Evolutionary conservation across 2,329 filamentous ascomycete species (phyloP), one percentile per base, ranked within the genome.

Genomic region (Ceratocystiopsis minuta): DNA sequence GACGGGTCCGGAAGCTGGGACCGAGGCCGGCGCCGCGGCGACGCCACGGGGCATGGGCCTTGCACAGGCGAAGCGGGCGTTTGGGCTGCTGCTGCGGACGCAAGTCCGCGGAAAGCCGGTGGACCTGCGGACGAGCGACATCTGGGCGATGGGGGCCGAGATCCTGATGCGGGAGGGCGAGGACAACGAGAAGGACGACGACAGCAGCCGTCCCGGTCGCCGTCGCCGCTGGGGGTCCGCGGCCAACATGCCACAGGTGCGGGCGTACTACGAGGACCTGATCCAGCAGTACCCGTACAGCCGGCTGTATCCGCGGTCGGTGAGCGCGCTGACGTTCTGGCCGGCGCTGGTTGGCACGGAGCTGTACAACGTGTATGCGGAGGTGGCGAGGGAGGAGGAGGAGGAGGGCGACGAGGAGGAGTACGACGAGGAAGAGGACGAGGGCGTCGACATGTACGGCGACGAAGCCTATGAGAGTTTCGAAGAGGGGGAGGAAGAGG

Each of bases 121-220:
- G 16, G 84, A 94, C 54, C 57, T 88, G 38, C 72, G 85, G 34
- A 65, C 64, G 16, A 68, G 78, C 52, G 70, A 74, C 33, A 69
- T 80, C 49, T 95, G 87, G 88, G 78, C 78, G 14, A 69, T 94
- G 37, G 86, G 84, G 1, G 84, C 83, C 2, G 87, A 94, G 59
- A 72, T 95, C 16, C 60, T 94, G 43, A 75, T 93, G 60, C 72
- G 80, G 15, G 61, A 67, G 24, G 67, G 65, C 7, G 62, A 67
- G 45, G 53, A 56, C 16, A 40, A 34, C 17, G 20, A 38, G 24
- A 42, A 28, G 16, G 36, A 18, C 13, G 37, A 39, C 39, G 36
- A 17, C 42, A 36, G 14, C 12, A 36, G 43, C 39, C 14, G 18
- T 40, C 6, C 4, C 43, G n/a, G n/a, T n/a, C n/a, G n/a, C n/a